Base-by-base conservation (phyloP, 805 yeast species). In the Metschnikowia similis region DNA sequence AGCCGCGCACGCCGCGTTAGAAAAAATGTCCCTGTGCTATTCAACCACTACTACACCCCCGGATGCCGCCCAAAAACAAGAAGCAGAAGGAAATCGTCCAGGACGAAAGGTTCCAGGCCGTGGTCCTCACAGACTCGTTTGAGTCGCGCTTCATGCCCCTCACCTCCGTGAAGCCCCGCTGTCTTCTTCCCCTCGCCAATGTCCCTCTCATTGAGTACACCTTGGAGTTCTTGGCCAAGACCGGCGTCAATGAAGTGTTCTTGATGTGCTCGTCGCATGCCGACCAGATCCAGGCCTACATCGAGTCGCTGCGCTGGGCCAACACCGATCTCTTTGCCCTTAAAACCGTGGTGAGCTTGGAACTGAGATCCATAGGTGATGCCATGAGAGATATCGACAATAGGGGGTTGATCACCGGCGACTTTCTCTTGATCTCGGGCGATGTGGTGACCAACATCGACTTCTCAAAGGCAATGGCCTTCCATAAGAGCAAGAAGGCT, bases 311-410 rank as follows among this genome's bases (percentile, higher is more conserved):
- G 32, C 84, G 83, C 62, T 87, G 94, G 94, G 61, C 73, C 14
- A 75, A 82, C 1, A 81, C 84, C 63, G 81, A 96, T 2, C 96
- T 97, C 1, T 92, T 94, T 66, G 79, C 80, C 49, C 79, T 94
- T 41, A 80, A 82, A 43, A 86, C 96, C 2, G 81, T 92, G 47
- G 79, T 87, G 76, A 82, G 95, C 26, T 81, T 89, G 43, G 97
- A 92, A 66, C 84, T 94, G 9, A 74, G 91, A 66, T 87, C 96
- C 28, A 96, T 92, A 9, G 99, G 99, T 57, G 99, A 94, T 70
- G 95, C 96, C 17, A 88, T 94, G 96, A 80, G 99, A 66, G 98
- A 92, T 63, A 72, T 94, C 51, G 99, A 94, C 66, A 84, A 88
- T 53, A 77, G 96, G 59, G 97, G 97, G 6, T 72, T 92, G 50